Evolutionary conservation across 2,329 filamentous ascomycete species (phyloP).

Genomic region (Ramichloridium luteum): DNA sequence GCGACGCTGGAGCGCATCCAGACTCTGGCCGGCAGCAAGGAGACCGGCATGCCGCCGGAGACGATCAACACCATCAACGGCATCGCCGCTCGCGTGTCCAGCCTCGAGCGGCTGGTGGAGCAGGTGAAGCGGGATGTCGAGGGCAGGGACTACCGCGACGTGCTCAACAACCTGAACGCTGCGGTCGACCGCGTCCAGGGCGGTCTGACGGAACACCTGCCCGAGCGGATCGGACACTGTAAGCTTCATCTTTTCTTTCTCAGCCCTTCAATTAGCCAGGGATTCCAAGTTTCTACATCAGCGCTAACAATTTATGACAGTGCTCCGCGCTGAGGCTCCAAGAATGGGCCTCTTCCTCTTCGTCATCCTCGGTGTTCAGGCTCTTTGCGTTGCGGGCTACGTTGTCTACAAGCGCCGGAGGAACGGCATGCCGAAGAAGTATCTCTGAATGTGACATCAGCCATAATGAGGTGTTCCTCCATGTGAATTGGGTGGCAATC

Average conservation of each 20-base stretch:
- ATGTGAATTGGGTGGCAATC: no score
- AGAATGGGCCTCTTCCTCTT: conserved; percentile 53
- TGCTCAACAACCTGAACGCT: conserved; percentile 42
- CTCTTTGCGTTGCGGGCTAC: conserved; percentile 57
- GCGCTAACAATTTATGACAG: no score
- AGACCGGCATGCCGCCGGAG: conserved; percentile 13
- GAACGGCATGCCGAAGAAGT: conserved; percentile 77
- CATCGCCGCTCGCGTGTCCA: conserved; percentile 10
- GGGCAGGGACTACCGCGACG: conserved; percentile 44
- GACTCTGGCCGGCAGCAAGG: conserved; percentile 37
- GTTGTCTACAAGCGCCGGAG: conserved; percentile 69
- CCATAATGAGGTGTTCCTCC: no score
- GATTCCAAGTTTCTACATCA: no score
- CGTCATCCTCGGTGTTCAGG: conserved; percentile 62
- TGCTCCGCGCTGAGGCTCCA: conserved; percentile 41
- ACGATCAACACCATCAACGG: conserved; percentile 12
- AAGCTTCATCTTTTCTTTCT: conserved; percentile 27
- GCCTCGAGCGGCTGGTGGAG: conserved; percentile 40
- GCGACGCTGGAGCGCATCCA: conserved; percentile 37
- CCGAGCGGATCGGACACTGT: conserved; percentile 38
- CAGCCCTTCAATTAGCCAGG: no score
- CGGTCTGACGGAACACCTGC: conserved; percentile 40
- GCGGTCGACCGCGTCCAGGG: conserved; percentile 42
- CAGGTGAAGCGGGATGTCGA: conserved; percentile 43
- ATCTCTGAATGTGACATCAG: conserved; percentile 52